A percentile compares a stretch with the other conserved stretches of the same genome.
These are phyloP conservation scores for Salvia sclarea DNA, from an alignment of 305 asterid species.

Conservation along the genomic window DNA sequence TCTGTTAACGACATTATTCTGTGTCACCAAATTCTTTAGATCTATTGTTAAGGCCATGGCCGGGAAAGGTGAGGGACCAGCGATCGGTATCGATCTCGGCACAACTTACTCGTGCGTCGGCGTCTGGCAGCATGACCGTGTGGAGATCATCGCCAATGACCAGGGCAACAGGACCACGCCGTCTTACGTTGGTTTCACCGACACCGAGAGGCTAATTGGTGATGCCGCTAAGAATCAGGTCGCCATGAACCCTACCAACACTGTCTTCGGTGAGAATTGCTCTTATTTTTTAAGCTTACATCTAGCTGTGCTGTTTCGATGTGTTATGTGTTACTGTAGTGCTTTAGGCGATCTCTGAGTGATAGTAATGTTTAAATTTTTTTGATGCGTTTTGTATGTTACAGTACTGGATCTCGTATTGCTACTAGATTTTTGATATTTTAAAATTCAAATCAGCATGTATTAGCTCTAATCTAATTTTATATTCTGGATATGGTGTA, in stretches of 20 bases:
- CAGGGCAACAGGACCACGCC: conserved; percentile 92
- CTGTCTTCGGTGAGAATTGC: conserved; percentile 72
- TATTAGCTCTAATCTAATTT: background rate
- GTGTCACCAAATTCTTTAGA: conserved; percentile 1
- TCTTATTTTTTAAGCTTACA: background rate
- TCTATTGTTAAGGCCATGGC: conserved; percentile 46
- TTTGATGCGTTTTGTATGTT: background rate
- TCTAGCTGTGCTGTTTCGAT: background rate
- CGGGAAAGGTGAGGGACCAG: conserved; percentile 85
- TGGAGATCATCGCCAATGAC: conserved; percentile 81
- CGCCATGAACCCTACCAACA: conserved; percentile 91
- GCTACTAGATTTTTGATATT: background rate
- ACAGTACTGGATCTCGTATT: background rate
- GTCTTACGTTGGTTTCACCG: conserved; percentile 76
- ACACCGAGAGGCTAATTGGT: conserved; percentile 80
- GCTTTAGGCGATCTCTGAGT: conserved; percentile 1
- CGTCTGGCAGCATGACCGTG: conserved; percentile 90
- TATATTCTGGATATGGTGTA: background rate
- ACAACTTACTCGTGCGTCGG: conserved; percentile 85
- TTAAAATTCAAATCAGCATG: background rate
- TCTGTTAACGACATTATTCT: background rate
- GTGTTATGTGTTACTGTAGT: background rate
- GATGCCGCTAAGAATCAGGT: conserved; percentile 95
- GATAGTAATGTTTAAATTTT: background rate
- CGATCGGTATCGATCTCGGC: conserved; percentile 83